phyloP scores from a whole-genome alignment of 2,329 filamentous ascomycete species.

The Arthrobotrys sinensis region DNA sequence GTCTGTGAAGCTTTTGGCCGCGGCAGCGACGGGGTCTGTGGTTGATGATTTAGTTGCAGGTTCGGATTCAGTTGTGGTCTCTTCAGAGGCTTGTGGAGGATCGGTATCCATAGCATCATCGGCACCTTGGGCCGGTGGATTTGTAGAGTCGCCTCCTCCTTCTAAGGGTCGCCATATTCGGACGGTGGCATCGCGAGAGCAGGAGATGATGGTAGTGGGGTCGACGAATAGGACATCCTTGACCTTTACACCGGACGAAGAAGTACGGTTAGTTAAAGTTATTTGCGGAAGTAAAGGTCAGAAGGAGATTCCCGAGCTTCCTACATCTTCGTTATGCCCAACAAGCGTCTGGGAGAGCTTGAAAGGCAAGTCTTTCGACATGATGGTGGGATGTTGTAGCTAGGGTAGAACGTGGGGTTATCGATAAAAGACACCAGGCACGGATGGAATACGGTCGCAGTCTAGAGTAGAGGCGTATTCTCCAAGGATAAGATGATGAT shows the following conservation, averaged over 20 bases:
- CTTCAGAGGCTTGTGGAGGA: constrained; percentile 8
- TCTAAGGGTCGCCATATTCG: constrained; percentile 78
- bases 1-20: constrained; percentile 76
- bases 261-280: constrained; percentile 1
- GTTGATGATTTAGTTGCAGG: neutral
- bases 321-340: constrained; percentile 93
- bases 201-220: constrained; percentile 81
- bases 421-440: constrained; percentile 49
- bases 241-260: constrained; percentile 75
- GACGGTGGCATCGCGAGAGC: constrained; percentile 91
- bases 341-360: constrained; percentile 91
- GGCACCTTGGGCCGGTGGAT: neutral
- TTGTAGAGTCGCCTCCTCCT: constrained; percentile 1
- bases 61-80: constrained; percentile 26
- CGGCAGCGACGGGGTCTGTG: constrained; percentile 67
- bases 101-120: constrained; percentile 67
- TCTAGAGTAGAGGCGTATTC: constrained; percentile 17
- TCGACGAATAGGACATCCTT: constrained; percentile 85
- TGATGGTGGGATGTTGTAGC: constrained; percentile 66
- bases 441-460: constrained; percentile 18
- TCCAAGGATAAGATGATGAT: neutral
- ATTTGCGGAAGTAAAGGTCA: neutral
- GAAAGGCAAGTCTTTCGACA: constrained; percentile 77
- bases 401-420: constrained; percentile 25
- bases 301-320: constrained; percentile 12